Evolutionary conservation across 2,329 filamentous ascomycete species (phyloP).

Genomic region (Reticulascus tulasneorum): DNA sequence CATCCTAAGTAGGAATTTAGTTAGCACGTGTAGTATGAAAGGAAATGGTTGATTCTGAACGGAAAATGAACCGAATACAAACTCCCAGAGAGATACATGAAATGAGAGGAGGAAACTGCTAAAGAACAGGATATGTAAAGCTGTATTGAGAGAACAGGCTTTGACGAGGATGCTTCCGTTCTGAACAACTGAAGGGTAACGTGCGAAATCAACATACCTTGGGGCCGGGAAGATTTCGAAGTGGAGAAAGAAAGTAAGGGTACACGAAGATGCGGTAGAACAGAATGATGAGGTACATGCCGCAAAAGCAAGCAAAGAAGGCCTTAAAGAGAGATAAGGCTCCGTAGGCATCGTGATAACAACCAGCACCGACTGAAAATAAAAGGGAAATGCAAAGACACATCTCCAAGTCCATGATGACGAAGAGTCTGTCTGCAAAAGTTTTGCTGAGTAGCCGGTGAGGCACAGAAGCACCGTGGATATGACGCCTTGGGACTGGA

Average conservation of each 20-base stretch:
- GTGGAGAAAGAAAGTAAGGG: constrained; percentile 36
- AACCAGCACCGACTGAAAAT: neutral
- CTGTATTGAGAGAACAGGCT: no score
- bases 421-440: neutral
- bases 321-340: neutral
- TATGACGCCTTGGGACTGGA: no score
- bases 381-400: constrained; percentile 1
- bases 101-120: no score
- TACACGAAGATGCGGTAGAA: constrained; percentile 36
- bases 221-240: constrained; percentile 41
- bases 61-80: neutral
- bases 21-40: no score
- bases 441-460: no score
- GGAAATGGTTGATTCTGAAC: no score
- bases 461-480: no score
- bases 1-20: no score
- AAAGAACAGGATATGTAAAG: no score
- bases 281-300: constrained; percentile 18
- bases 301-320: neutral
- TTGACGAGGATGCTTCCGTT: no score
- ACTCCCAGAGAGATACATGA: neutral
- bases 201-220: no score
- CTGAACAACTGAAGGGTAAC: no score
- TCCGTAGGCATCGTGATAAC: neutral
- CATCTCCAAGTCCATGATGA: neutral